Conservation (phyloP, 345 rosid genomes). For the Aurinia saxatilis region DNA sequence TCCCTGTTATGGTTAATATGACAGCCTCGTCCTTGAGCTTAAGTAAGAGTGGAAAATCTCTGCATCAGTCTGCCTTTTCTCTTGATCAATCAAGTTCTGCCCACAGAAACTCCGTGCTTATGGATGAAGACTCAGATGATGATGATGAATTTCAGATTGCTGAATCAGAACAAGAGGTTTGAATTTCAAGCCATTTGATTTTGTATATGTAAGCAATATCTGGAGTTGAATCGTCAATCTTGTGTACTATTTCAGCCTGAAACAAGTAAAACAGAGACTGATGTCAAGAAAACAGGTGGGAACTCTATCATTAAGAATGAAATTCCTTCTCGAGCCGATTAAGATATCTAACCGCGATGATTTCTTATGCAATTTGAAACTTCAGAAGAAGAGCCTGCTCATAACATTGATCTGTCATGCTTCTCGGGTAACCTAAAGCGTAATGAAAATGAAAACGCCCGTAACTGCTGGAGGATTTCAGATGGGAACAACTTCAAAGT, state of each 20-base stretch:
- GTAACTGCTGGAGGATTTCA: constrained; percentile 86
- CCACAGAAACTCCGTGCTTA: constrained; percentile 59
- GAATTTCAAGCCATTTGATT: not conserved
- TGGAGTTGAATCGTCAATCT: not conserved
- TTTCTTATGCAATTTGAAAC: constrained; percentile 32
- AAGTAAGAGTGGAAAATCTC: constrained; percentile 46
- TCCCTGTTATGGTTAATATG: constrained; percentile 97
- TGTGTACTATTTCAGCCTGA: constrained; percentile 39
- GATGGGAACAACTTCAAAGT: constrained; percentile 93
- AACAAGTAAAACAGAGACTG: constrained; percentile 41
- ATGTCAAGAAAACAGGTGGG: constrained; percentile 57
- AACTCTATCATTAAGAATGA: not conserved
- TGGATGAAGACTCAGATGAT: constrained; percentile 91
- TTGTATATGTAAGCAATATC: constrained; percentile 4
- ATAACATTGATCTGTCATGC: constrained; percentile 75
- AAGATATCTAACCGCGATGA: not conserved
- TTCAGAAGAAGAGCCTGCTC: constrained; percentile 65
- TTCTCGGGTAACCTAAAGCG: constrained; percentile 75
- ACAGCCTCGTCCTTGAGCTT: constrained; percentile 64
- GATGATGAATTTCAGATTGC: constrained; percentile 92
- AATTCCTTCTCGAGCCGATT: not conserved
- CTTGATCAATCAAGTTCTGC: constrained; percentile 55
- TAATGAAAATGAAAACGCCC: constrained; percentile 77
- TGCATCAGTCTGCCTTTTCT: constrained; percentile 38
- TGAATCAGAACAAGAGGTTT: constrained; percentile 90